phyloP scores from a whole-genome alignment of 768 basidiomycete genomes.

The Suillus sp. region DNA sequence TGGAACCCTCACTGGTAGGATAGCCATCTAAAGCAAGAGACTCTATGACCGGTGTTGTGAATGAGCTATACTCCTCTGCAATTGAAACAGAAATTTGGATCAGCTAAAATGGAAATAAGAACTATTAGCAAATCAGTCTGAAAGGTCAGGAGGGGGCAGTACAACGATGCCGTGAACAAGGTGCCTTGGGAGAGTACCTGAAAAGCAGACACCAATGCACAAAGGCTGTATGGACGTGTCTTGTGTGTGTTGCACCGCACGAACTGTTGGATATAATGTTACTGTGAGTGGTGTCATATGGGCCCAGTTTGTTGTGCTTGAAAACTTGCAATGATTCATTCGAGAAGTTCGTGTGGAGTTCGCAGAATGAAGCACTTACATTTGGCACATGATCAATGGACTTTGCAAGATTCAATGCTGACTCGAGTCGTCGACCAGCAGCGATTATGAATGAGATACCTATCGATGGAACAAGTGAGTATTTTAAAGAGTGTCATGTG shows the following conservation, averaged over 20 bases:
- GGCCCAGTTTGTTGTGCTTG: not conserved
- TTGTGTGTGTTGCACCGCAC: not conserved
- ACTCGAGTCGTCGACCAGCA: not conserved
- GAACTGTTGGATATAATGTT: slow-evolving; percentile 1
- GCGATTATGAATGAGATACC: not conserved
- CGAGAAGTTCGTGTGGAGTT: not conserved
- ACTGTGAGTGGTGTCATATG: not conserved
- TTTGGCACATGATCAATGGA: slow-evolving; percentile 2
- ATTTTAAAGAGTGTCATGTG: not conserved
- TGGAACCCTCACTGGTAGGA: not conserved
- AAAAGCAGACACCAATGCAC: slow-evolving; percentile 4
- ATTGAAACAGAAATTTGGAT: slow-evolving; percentile 11
- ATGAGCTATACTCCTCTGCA: slow-evolving; percentile 6
- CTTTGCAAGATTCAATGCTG: not conserved
- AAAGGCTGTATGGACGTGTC: slow-evolving; percentile 7
- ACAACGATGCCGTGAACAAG: slow-evolving; percentile 1
- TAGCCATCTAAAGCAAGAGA: slow-evolving; percentile 1
- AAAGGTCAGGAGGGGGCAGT: not conserved
- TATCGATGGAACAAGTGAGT: not conserved
- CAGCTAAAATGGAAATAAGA: slow-evolving; percentile 6
- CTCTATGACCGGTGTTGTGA: slow-evolving; percentile 1
- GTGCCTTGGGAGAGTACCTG: slow-evolving; percentile 9
- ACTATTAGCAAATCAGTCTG: not conserved
- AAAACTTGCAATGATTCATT: not conserved
- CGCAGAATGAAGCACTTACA: not conserved